These are phyloP conservation scores for Trametes sp. DNA, from an alignment of 1,284 basidiomycete species.

Conservation along the genomic window DNA sequence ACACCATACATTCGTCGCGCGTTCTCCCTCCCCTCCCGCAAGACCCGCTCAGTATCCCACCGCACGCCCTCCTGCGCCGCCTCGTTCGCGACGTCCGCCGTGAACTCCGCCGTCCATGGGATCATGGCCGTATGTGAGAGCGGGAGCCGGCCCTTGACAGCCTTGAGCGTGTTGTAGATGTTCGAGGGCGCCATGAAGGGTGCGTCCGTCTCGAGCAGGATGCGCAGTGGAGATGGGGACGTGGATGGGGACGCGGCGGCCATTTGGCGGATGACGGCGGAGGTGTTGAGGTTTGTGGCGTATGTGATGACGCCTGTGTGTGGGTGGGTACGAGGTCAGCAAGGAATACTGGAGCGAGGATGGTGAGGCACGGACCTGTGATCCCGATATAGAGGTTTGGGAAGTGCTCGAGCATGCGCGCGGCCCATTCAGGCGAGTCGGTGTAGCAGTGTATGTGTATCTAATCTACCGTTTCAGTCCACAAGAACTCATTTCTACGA, in stretches of 20 bases:
- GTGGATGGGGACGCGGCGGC: constrained; percentile 34
- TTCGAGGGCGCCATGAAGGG: constrained; percentile 85
- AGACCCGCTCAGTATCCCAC: constrained; percentile 65
- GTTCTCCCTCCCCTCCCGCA: constrained; percentile 71
- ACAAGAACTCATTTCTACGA: background rate
- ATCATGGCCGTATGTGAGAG: constrained; percentile 82
- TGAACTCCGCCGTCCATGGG: constrained; percentile 82
- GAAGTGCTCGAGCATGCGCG: constrained; percentile 75
- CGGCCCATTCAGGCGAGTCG: constrained; percentile 75
- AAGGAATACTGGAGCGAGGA: background rate
- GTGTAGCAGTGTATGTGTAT: constrained; percentile 87
- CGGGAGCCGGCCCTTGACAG: constrained; percentile 66
- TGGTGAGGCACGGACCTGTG: constrained; percentile 56
- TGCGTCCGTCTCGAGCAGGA: constrained; percentile 83
- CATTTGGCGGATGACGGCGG: constrained; percentile 64
- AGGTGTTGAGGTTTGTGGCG: constrained; percentile 72
- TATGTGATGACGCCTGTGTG: constrained; percentile 78
- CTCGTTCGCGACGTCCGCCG: constrained; percentile 59
- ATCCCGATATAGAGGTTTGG: constrained; percentile 83
- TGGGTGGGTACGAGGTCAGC: constrained; percentile 2
- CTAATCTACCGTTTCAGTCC: constrained; percentile 44
- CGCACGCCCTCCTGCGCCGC: constrained; percentile 23
- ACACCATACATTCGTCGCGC: constrained; percentile 70
- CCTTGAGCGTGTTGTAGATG: constrained; percentile 63
- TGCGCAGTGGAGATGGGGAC: constrained; percentile 51